Percentiles rank a stretch among this genome's conserved stretches.
Evolutionary conservation across 2,329 filamentous ascomycete genomes (phyloP).

Genomic region (Cadophora gregata): DNA sequence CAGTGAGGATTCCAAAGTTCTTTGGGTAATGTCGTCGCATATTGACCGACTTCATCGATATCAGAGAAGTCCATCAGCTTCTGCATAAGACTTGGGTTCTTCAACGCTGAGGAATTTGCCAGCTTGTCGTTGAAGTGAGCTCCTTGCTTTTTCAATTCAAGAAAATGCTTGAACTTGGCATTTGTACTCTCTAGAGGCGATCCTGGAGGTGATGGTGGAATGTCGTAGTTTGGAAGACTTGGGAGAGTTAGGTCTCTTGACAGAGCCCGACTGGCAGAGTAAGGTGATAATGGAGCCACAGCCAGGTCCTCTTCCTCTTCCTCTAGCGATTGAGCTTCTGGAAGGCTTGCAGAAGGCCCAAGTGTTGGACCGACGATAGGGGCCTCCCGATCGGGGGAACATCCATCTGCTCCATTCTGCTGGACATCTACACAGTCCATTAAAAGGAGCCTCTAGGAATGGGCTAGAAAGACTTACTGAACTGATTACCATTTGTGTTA

Average conservation of each 20-base stretch:
- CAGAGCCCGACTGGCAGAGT: conserved; percentile 67
- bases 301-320: conserved; percentile 44
- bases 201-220: conserved; percentile 75
- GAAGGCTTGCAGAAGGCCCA: conserved; percentile 26
- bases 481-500: conserved; percentile 29
- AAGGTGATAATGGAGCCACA: conserved; percentile 60
- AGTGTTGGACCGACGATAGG: conserved; percentile 42
- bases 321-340: conserved; percentile 29
- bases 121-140: conserved; percentile 81
- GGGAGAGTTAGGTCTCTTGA: conserved; percentile 78
- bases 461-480: conserved; percentile 28
- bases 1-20: conserved; percentile 63
- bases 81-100: conserved; percentile 74
- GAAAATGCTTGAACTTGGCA: conserved; percentile 75
- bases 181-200: conserved; percentile 60
- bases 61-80: conserved; percentile 75
- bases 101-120: conserved; percentile 67
- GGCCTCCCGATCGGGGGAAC: conserved; percentile 29
- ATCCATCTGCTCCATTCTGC: not conserved
- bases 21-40: conserved; percentile 64
- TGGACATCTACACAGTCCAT: not conserved
- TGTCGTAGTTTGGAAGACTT: conserved; percentile 71
- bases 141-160: conserved; percentile 76
- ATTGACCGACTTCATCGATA: conserved; percentile 62
- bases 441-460: not conserved